Evolutionary conservation across 2,329 filamentous ascomycete genomes (phyloP), one percentile per base, ranked within the genome.

Genomic region (Xylariaceae sp.): DNA sequence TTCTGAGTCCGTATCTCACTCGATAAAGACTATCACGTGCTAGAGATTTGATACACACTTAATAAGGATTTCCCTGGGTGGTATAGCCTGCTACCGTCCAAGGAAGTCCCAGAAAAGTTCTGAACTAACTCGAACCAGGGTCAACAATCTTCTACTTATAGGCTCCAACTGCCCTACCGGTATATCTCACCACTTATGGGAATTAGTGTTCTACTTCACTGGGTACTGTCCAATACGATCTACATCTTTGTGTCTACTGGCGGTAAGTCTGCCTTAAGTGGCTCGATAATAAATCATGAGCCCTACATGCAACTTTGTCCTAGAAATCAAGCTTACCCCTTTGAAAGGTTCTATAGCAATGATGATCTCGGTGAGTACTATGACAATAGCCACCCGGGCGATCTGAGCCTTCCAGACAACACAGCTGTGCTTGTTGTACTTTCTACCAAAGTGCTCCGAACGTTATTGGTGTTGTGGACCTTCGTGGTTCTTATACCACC

Each of bases 161-260:
- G 70, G 19, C 71, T 79, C 3, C 72, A 74, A 21, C 53, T 80
- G 3, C 77, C 78, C 0, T 78, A 74, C 55, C 70, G 66, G 37
- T 80, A 76, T 49, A 71, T 67, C 14, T 33, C 79, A 2, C 71
- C 76, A 2, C 64, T 78, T 2, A 65, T 78, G 6, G 31, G 58
- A 2, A 36, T 69, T 1, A 74, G 71, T 7, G 68, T 67, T 9
- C 19, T 75, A 9, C 64, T 79, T 14, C 76, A 80, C 46, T 80
- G 76, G 76, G 56, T 78, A 3, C 65, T 76, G 5, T 79, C 76
- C 0, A 75, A 76, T 50, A 69, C 66, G 26, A 54, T 80, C 1
- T 79, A 76, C 60, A 56, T 77, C 2, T 61, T 62, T 12, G 56
- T 71, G 11, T 65, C 63, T 14, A 60, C 60, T 28, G 67, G 68